These are phyloP conservation scores for Lachancea sp. DNA, from an alignment of 805 yeast species.

Conservation along the genomic window DNA sequence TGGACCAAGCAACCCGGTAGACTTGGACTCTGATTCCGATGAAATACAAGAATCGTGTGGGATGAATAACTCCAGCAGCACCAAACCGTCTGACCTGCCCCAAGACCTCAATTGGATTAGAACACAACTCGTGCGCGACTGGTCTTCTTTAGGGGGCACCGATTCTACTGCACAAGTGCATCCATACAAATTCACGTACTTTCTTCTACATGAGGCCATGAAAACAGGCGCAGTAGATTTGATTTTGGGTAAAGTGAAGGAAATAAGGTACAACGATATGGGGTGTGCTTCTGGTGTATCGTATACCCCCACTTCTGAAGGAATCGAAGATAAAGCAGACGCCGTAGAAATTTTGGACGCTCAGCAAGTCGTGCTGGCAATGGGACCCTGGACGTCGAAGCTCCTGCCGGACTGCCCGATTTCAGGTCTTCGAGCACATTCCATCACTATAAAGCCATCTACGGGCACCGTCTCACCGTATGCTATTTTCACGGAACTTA, in stretches of 20 bases:
- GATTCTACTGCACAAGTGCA: slow-evolving; percentile 95
- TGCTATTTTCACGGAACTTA: slow-evolving; percentile 89
- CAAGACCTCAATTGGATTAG: slow-evolving; percentile 71
- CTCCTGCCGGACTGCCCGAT: slow-evolving; percentile 90
- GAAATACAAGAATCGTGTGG: slow-evolving; percentile 6
- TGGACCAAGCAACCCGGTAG: background rate
- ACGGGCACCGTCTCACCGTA: slow-evolving; percentile 76
- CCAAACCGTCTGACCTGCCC: slow-evolving; percentile 40
- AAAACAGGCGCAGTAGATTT: slow-evolving; percentile 80
- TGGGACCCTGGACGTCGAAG: slow-evolving; percentile 96
- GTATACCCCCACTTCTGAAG: slow-evolving; percentile 39
- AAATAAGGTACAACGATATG: slow-evolving; percentile 52
- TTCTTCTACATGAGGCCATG: slow-evolving; percentile 69
- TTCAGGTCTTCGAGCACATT: slow-evolving; percentile 89
- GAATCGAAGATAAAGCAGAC: slow-evolving; percentile 31
- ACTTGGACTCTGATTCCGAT: background rate
- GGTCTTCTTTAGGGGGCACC: slow-evolving; percentile 76
- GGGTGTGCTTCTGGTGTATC: slow-evolving; percentile 68
- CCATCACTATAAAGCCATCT: slow-evolving; percentile 83
- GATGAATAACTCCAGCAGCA: slow-evolving; percentile 3
- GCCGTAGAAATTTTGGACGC: slow-evolving; percentile 46
- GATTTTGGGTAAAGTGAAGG: slow-evolving; percentile 75
- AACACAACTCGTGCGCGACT: slow-evolving; percentile 53
- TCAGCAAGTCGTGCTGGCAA: slow-evolving; percentile 74
- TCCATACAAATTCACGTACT: slow-evolving; percentile 89